phyloP scores from a whole-genome alignment of 208 protist genomes.

The Borovskyia barvae region DNA sequence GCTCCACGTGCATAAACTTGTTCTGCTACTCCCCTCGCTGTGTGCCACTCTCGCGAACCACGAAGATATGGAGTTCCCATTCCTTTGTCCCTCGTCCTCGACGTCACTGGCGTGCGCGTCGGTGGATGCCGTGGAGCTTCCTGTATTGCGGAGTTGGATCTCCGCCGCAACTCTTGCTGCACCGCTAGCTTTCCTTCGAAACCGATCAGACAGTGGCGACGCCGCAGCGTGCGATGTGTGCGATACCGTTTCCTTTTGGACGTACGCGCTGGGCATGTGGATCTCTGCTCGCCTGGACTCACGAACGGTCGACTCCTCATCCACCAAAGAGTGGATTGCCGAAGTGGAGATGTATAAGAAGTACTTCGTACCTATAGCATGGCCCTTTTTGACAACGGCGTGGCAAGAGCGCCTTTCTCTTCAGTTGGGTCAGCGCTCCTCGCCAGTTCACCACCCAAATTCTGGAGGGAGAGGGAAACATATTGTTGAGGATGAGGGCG shows the following conservation, averaged over 20 bases:
- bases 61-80: not conserved
- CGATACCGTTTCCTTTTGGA: constrained; percentile 3
- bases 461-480: too few species aligned
- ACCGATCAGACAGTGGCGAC: not conserved
- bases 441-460: too few species aligned
- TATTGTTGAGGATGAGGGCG: too few species aligned
- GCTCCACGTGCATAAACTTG: constrained; percentile 1
- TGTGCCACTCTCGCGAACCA: not conserved
- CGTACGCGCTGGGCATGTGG: constrained; percentile 3
- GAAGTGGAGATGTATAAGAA: constrained; percentile 11
- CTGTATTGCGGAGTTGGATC: constrained; percentile 2
- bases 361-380: constrained; percentile 7
- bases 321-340: not conserved
- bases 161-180: not conserved
- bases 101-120: not conserved
- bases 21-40: not conserved
- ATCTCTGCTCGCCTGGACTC: not conserved
- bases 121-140: not conserved
- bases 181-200: not conserved
- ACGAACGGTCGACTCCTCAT: not conserved
- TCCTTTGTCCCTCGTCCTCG: not conserved
- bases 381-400: constrained; percentile 2
- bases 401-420: not conserved
- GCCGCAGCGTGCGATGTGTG: not conserved
- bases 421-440: too few species aligned